A percentile compares a stretch with the other conserved stretches of the same genome.
phyloP scores from a whole-genome alignment of 2,329 filamentous ascomycete species.

The Xylariomycetidae sp. region DNA sequence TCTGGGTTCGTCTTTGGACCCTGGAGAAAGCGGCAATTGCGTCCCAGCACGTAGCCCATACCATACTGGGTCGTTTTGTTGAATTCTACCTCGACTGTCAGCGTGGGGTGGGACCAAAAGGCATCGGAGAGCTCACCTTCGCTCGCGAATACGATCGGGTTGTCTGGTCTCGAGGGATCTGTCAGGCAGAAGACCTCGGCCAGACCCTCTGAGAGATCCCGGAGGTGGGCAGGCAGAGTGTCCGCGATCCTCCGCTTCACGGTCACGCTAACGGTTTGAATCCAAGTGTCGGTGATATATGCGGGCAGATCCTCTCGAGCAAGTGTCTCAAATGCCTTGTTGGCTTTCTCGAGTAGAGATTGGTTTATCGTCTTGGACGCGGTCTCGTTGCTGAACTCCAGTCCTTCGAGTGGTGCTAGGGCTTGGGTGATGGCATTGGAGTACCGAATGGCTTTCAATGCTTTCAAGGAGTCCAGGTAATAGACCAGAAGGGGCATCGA shows the following conservation, averaged over 20 bases:
- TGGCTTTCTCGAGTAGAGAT: constrained; percentile 55
- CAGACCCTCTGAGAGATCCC: constrained; percentile 66
- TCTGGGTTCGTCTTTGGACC: constrained; percentile 63
- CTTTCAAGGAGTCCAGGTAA: constrained; percentile 67
- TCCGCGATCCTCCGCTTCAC: constrained; percentile 63
- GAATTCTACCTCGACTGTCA: constrained; percentile 48
- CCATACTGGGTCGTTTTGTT: constrained; percentile 70
- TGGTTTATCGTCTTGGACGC: constrained; percentile 50
- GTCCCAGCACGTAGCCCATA: constrained; percentile 64
- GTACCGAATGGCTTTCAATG: constrained; percentile 63
- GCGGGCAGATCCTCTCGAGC: constrained; percentile 65
- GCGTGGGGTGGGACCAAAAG: constrained; percentile 2
- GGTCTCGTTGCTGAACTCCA: constrained; percentile 47
- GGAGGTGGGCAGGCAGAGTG: constrained; percentile 56
- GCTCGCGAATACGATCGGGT: constrained; percentile 72
- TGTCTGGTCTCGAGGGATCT: constrained; percentile 66
- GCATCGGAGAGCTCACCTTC: constrained; percentile 44
- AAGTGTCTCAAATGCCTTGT: constrained; percentile 58
- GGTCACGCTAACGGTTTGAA: constrained; percentile 62
- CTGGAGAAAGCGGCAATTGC: constrained; percentile 74
- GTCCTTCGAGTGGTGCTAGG: constrained; percentile 48
- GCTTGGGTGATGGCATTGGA: constrained; percentile 62
- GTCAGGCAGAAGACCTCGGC: constrained; percentile 74
- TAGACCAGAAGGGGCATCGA: constrained; percentile 63
- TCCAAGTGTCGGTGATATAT: constrained; percentile 64